phyloP scores from a whole-genome alignment of 2,329 filamentous ascomycete species.

The Hypoxylon sp. region DNA sequence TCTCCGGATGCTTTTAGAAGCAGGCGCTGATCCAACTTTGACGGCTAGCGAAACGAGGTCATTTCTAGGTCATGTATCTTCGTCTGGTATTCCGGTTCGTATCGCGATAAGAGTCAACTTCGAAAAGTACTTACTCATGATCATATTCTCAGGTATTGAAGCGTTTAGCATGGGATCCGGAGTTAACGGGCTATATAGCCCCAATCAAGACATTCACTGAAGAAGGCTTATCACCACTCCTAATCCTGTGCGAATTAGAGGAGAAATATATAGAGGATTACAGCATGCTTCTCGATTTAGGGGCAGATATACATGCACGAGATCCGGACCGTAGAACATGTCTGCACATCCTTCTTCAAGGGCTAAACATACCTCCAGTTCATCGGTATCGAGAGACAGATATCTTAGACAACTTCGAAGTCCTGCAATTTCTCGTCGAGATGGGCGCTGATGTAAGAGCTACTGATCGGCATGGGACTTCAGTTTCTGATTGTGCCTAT shows the following conservation, averaged over 20 bases:
- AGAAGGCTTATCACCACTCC: background rate
- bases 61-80: background rate
- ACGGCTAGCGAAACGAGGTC: background rate
- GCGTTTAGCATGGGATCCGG: background rate
- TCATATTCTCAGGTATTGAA: background rate
- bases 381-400: too few relatives aligned
- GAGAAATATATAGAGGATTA: background rate
- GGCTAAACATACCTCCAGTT: background rate
- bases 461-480: background rate
- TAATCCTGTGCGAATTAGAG: background rate
- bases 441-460: background rate
- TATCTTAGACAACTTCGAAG: too few relatives aligned
- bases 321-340: background rate
- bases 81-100: background rate
- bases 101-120: background rate
- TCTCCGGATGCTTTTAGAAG: slow-evolving; percentile 3
- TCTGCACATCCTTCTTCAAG: background rate
- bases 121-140: background rate
- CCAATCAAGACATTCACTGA: background rate
- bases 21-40: slow-evolving; percentile 5
- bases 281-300: background rate
- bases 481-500: background rate
- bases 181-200: background rate
- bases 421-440: background rate
- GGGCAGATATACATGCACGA: background rate